phyloP scores from a whole-genome alignment of 306 rosid genomes.

The Quillaja saponaria region DNA sequence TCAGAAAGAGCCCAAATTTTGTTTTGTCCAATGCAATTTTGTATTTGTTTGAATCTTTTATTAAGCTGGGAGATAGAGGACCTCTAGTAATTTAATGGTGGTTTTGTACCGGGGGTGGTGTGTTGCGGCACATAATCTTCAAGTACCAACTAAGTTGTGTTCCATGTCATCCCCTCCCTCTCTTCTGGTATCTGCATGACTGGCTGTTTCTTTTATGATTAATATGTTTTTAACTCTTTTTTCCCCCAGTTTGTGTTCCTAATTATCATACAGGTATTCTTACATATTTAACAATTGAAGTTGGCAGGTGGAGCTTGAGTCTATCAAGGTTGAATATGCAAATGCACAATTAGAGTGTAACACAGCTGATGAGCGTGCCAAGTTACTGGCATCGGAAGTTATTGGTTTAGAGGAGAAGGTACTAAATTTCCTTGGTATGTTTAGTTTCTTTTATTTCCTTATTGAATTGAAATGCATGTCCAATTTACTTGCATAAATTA shows the following conservation, averaged over 20 bases:
- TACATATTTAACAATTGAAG: slow-evolving; percentile 23
- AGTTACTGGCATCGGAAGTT: slow-evolving; percentile 94
- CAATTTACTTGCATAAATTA: slow-evolving; percentile 10
- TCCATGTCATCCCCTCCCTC: too few relatives aligned
- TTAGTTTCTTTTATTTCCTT: slow-evolving; percentile 23
- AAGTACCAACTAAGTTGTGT: too few relatives aligned
- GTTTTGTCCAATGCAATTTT: too few relatives aligned
- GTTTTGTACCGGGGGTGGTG: too few relatives aligned
- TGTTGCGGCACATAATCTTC: too few relatives aligned
- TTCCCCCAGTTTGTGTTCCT: too few relatives aligned
- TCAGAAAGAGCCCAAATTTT: too few relatives aligned
- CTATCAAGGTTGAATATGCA: slow-evolving; percentile 68
- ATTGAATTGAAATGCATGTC: background rate
- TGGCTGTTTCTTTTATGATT: background rate
- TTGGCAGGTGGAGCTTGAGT: slow-evolving; percentile 72
- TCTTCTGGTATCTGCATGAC: too few relatives aligned
- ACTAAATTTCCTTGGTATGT: slow-evolving; percentile 51
- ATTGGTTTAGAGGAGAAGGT: slow-evolving; percentile 98
- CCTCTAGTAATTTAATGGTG: too few relatives aligned
- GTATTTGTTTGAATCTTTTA: too few relatives aligned
- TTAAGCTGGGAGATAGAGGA: too few relatives aligned
- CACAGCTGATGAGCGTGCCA: slow-evolving; percentile 98
- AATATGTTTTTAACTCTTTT: background rate
- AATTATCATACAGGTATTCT: background rate
- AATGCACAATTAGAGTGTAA: slow-evolving; percentile 86